Evolutionary conservation across 164 flowering plant genomes (phyloP).

Genomic region (Chimonanthus praecox): DNA sequence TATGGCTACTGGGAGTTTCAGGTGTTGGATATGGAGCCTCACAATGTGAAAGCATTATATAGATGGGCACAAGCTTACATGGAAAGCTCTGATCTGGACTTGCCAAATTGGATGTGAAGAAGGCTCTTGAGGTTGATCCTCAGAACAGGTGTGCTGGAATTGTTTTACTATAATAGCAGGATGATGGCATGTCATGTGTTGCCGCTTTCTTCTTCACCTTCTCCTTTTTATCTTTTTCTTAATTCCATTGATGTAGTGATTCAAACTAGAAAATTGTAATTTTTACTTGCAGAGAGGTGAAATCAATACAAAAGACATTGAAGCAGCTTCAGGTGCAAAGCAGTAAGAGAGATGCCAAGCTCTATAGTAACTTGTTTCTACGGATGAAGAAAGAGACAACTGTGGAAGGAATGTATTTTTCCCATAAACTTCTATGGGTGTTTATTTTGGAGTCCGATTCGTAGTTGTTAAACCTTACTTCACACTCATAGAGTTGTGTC

Average conservation of each 20-base stretch:
- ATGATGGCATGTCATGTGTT: background rate
- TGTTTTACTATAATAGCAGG: background rate
- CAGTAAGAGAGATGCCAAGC: constrained; percentile 58
- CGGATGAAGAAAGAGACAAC: constrained; percentile 24
- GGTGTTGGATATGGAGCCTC: constrained; percentile 57
- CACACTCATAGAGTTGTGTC: background rate
- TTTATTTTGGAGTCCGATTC: too few relatives aligned
- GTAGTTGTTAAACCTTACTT: background rate
- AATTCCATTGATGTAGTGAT: background rate
- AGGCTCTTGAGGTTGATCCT: constrained; percentile 64
- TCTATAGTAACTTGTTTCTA: constrained; percentile 56
- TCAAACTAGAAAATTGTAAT: background rate
- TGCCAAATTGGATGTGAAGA: constrained; percentile 63
- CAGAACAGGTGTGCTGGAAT: constrained; percentile 39
- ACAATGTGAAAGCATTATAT: constrained; percentile 65
- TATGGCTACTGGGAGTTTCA: constrained; percentile 2
- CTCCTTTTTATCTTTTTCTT: background rate
- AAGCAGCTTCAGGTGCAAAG: constrained; percentile 53
- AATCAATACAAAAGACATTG: constrained; percentile 37
- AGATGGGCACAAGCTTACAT: constrained; percentile 68
- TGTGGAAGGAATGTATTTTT: constrained; percentile 28
- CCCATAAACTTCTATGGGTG: background rate
- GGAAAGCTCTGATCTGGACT: constrained; percentile 42
- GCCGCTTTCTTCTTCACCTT: background rate
- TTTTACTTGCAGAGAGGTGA: constrained; percentile 48